Evolutionary conservation across 176 grass and related monocot species (phyloP).

Genomic region (Zizania latifolia): DNA sequence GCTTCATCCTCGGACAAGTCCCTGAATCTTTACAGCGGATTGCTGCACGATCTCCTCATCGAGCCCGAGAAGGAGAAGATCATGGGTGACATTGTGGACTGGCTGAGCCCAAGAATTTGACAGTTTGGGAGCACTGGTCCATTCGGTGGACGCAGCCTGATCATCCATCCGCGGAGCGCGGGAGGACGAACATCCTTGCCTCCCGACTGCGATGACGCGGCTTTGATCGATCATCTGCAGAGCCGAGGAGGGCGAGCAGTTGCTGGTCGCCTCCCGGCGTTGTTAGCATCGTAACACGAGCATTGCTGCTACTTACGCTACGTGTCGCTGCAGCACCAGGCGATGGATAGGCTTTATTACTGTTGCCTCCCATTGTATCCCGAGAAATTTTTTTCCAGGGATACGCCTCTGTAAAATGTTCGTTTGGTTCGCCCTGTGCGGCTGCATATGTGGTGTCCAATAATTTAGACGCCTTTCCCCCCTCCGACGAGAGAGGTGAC

Average conservation of each 20-base stretch:
- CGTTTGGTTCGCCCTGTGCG: neutral
- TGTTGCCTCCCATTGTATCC: conserved; percentile 27
- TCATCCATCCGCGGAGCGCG: conserved; percentile 18
- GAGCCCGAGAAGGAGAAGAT: conserved; percentile 67
- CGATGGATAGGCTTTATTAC: neutral
- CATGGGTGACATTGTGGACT: conserved; percentile 64
- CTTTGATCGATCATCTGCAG: neutral
- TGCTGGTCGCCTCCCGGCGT: conserved; percentile 8
- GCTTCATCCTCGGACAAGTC: conserved; percentile 57
- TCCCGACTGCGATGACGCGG: conserved; percentile 19
- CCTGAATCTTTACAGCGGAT: conserved; percentile 51
- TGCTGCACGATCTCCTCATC: conserved; percentile 81
- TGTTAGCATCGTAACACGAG: neutral
- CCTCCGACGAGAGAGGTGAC: neutral
- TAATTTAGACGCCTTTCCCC: conserved; percentile 1
- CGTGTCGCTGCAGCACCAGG: neutral
- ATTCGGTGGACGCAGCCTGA: neutral
- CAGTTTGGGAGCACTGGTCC: neutral
- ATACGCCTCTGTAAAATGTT: conserved; percentile 11
- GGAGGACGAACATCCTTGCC: neutral
- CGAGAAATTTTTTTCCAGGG: conserved; percentile 33
- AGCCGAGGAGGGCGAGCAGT: neutral
- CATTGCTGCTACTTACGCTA: neutral
- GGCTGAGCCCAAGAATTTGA: conserved; percentile 48
- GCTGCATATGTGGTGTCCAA: conserved; percentile 12